Conservation (phyloP, 352 stramenopile genomes). For the Globisporangium orthogonon region DNA sequence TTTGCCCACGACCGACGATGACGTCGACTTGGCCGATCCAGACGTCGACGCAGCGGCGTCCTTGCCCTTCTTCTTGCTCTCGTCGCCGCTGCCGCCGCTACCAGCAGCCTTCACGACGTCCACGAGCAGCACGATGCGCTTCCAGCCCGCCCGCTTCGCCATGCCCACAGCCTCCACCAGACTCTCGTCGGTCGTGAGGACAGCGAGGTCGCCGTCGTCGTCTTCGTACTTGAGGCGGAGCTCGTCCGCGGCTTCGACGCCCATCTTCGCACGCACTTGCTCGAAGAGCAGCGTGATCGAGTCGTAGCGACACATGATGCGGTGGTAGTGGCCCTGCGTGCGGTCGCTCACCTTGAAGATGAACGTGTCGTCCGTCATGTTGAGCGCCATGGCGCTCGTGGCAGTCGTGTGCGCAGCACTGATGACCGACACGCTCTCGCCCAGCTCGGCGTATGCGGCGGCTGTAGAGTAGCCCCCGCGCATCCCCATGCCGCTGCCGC, state of each 20-base stretch:
- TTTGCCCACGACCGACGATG: constrained; percentile 19
- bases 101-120: constrained; percentile 54
- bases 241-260: constrained; percentile 42
- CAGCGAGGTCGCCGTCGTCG: constrained; percentile 79
- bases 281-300: constrained; percentile 62
- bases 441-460: constrained; percentile 74
- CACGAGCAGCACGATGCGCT: constrained; percentile 77
- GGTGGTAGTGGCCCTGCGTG: constrained; percentile 76
- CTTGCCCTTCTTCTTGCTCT: constrained; percentile 11
- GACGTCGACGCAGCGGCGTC: background rate
- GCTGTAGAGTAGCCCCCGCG: constrained; percentile 39
- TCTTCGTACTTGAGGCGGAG: constrained; percentile 85
- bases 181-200: constrained; percentile 83
- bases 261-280: constrained; percentile 82
- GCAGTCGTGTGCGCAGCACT: constrained; percentile 70
- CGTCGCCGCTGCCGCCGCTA: constrained; percentile 4
- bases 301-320: constrained; percentile 77
- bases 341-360: constrained; percentile 88
- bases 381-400: constrained; percentile 68
- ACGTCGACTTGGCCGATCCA: constrained; percentile 21
- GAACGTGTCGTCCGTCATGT: constrained; percentile 64
- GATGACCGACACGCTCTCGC: constrained; percentile 83
- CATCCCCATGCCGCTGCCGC: constrained; percentile 27
- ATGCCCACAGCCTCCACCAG: constrained; percentile 82
- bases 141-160: constrained; percentile 81